These are phyloP conservation scores for Termitomyces sp. DNA, from an alignment of 768 basidiomycete genomes.

Conservation along the genomic window DNA sequence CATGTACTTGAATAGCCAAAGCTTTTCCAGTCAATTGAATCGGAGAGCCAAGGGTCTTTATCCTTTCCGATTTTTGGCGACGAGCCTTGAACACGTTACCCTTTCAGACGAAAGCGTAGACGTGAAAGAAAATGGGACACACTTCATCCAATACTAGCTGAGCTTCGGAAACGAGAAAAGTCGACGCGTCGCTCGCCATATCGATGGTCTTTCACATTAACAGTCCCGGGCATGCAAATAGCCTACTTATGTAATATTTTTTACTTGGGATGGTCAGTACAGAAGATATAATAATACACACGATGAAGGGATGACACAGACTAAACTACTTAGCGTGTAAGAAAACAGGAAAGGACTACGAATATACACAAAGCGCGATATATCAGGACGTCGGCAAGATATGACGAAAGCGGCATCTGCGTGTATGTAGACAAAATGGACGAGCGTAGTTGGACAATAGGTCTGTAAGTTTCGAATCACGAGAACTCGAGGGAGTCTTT, in stretches of 20 bases:
- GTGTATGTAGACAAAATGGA: neutral
- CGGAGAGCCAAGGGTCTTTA: constrained; percentile 70
- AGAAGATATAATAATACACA: constrained; percentile 12
- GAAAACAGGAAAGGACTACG: constrained; percentile 7
- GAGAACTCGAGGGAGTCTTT: neutral
- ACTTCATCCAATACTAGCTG: constrained; percentile 61
- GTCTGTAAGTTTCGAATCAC: neutral
- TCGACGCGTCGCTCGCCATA: constrained; percentile 28
- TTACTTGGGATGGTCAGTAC: no score
- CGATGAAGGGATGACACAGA: neutral
- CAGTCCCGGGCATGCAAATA: no score
- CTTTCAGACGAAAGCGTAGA: constrained; percentile 6
- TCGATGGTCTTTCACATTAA: neutral
- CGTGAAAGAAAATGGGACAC: constrained; percentile 17
- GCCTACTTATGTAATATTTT: neutral
- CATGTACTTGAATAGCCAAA: constrained; percentile 60
- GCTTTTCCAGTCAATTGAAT: constrained; percentile 74
- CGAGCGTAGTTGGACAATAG: constrained; percentile 1
- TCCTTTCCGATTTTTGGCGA: constrained; percentile 63
- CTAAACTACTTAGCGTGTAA: constrained; percentile 11
- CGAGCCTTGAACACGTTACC: constrained; percentile 44
- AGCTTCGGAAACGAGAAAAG: constrained; percentile 69
- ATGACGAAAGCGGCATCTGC: constrained; percentile 2
- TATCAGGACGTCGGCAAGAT: constrained; percentile 7
- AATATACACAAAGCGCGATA: constrained; percentile 11